Conservation (phyloP, 2,329 filamentous ascomycete genomes). For the Mariannaea sp. region DNA sequence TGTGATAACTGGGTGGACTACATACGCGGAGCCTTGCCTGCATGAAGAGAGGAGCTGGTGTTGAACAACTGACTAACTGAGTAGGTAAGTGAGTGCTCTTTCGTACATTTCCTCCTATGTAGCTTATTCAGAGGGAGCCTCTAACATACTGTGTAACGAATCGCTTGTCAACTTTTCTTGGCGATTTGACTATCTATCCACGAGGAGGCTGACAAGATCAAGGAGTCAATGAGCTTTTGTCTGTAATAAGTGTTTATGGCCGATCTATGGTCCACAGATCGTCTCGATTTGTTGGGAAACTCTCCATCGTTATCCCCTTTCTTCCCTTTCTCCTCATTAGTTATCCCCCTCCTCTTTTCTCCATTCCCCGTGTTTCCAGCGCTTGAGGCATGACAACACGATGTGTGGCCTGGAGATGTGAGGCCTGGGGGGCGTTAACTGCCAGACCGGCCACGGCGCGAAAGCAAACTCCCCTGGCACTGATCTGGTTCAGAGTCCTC, state of each 20-base stretch:
- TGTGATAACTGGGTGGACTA: too few relatives aligned
- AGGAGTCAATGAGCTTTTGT: background rate
- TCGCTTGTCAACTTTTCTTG: too few relatives aligned
- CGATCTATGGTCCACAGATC: too few relatives aligned
- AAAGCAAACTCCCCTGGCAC: background rate
- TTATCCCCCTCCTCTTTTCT: background rate
- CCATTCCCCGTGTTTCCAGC: background rate
- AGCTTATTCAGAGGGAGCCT: background rate
- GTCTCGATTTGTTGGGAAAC: background rate
- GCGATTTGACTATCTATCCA: too few relatives aligned
- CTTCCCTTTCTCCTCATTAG: background rate
- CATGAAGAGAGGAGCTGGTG: slow-evolving; percentile 9
- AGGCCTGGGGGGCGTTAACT: slow-evolving; percentile 5
- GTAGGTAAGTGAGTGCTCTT: background rate
- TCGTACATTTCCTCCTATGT: too few relatives aligned
- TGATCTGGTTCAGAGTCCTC: background rate
- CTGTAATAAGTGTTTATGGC: too few relatives aligned
- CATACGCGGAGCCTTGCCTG: slow-evolving; percentile 16
- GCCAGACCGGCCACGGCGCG: slow-evolving; percentile 2
- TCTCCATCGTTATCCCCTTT: too few relatives aligned
- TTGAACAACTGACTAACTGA: slow-evolving; percentile 16
- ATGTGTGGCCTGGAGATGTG: background rate
- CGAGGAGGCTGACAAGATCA: background rate
- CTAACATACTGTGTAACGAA: slow-evolving; percentile 5
- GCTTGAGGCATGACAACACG: background rate